Conservation (phyloP, 345 rosid species). For the Rubroshorea leprosula region DNA sequence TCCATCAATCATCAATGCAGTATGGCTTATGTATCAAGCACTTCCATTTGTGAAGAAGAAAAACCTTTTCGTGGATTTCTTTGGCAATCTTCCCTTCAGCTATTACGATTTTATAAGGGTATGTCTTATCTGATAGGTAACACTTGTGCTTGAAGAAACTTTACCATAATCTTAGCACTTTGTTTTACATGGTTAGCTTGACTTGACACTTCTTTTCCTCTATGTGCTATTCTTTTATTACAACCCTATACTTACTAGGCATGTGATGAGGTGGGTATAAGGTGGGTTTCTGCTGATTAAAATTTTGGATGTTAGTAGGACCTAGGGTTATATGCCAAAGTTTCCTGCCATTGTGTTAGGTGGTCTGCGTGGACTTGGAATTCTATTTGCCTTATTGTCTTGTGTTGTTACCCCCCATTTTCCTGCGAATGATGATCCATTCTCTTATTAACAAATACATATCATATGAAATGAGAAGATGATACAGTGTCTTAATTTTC, state of each 20-base stretch:
- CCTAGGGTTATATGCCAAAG: background rate
- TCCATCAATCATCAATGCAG: constrained; percentile 32
- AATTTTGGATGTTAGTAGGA: too few relatives aligned
- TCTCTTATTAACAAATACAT: too few relatives aligned
- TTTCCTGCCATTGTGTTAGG: too few relatives aligned
- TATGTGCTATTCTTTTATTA: background rate
- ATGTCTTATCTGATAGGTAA: constrained; percentile 13
- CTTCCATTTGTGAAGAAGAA: constrained; percentile 61
- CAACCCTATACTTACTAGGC: background rate
- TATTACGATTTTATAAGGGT: constrained; percentile 56
- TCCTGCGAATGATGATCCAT: too few relatives aligned
- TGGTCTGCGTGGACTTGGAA: too few relatives aligned
- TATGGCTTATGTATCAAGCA: constrained; percentile 70
- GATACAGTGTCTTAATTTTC: background rate
- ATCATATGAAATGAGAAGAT: too few relatives aligned
- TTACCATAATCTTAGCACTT: background rate
- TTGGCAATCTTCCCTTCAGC: constrained; percentile 51
- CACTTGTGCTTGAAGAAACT: background rate
- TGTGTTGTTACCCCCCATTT: too few relatives aligned
- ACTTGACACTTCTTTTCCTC: background rate
- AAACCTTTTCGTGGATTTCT: constrained; percentile 45
- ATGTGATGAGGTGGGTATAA: too few relatives aligned
- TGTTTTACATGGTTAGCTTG: background rate
- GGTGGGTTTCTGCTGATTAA: too few relatives aligned
- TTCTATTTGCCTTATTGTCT: too few relatives aligned